These are phyloP conservation scores for Ustilago tritici DNA, from an alignment of 1,284 basidiomycete species.

Conservation along the genomic window DNA sequence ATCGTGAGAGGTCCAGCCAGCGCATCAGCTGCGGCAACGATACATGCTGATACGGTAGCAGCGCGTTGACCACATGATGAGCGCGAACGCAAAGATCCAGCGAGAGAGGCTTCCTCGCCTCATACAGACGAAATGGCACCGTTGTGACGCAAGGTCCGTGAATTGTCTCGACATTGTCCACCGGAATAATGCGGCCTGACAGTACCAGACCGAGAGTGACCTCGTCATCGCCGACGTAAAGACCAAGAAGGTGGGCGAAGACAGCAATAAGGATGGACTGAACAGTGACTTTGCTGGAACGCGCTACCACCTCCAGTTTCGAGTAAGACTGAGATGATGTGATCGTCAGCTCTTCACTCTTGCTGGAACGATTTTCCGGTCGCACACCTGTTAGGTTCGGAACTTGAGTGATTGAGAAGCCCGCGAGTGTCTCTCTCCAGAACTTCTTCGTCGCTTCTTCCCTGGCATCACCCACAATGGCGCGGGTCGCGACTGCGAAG, in stretches of 20 bases:
- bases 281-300: conserved; percentile 43
- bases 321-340: conserved; percentile 6
- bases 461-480: conserved; percentile 23
- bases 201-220: conserved; percentile 62
- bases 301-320: conserved; percentile 34
- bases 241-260: conserved; percentile 45
- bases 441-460: conserved; percentile 28
- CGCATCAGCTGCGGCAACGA: conserved; percentile 57
- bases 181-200: conserved; percentile 51
- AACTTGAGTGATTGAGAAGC: conserved; percentile 45
- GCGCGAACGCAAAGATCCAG: conserved; percentile 18
- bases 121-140: conserved; percentile 54
- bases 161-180: conserved; percentile 41
- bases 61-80: conserved; percentile 31
- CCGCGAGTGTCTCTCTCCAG: conserved; percentile 52
- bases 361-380: conserved; percentile 21
- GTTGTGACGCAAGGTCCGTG: conserved; percentile 66
- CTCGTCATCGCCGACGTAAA: conserved; percentile 58
- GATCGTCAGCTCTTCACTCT: conserved; percentile 30
- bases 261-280: conserved; percentile 55
- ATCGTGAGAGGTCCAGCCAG: conserved; percentile 33
- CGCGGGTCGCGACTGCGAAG: conserved; percentile 32
- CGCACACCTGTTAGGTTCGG: conserved; percentile 57
- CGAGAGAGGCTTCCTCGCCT: conserved; percentile 2
- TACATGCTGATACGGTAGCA: conserved; percentile 57